Base-by-base conservation (phyloP, 805 yeast genomes). In the Kazachstania psychrophila region DNA sequence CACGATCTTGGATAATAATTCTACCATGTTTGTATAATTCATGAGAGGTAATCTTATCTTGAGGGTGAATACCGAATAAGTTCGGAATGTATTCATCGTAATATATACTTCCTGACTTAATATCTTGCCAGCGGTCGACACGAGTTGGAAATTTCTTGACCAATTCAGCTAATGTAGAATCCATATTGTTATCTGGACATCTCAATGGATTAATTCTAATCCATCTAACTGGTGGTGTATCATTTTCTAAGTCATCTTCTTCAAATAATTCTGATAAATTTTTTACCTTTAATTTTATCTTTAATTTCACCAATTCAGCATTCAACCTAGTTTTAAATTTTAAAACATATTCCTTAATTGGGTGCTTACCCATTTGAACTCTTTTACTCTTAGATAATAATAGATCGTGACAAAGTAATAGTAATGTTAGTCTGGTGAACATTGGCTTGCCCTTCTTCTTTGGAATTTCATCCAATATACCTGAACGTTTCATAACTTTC, bases 1-100 rank as follows among this genome's bases (percentile, higher is more conserved):
- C 96, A 35, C 98, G 67, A 55, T 92, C 98, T 61, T 92, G 99
- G 42, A 92, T 84, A 37, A 92, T 88, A 12, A 89, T 65, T 36
- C 78, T 69, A 0, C 98, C 98, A 10, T 65, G 62, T 36, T 72
- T 64, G 57, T 92, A 92, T 1, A 81, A 72, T 19, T 72, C 72
- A n/a, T 80, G 70, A 2, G 73, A 58, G 16, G 87, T 77, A 14
- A 92, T 60, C 41, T 74, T 73, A 38, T 80, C 89, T 27, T 69
- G 65, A 8, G 95, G 94, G 45, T 80, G 80, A 5, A 89, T 69
- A 6, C 96, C 97, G 58, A 72, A 88, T 13, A 92, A 64, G 44
- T 81, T 66, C 2, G 88, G 84, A 19, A 92, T 75, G 53, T 66
- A 76, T 26, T 66, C 72, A 60, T 92, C 99, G 37, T 71, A 66